These are phyloP conservation scores for Nigrospora oryzae DNA, from an alignment of 2,329 filamentous ascomycete species.

Conservation along the genomic window DNA sequence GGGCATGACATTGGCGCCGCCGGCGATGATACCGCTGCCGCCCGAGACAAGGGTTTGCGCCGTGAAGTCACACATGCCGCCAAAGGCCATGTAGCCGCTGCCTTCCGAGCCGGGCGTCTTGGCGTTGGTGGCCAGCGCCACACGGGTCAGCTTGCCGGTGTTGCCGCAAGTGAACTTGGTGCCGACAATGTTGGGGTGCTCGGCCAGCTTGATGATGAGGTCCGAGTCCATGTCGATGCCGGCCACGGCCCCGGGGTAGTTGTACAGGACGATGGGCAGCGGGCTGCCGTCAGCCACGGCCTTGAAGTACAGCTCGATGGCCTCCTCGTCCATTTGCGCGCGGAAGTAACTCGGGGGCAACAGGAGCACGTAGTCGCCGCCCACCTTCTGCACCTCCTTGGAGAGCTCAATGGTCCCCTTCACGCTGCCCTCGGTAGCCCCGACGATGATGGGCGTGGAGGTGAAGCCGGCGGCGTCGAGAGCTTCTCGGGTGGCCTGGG, in stretches of 20 bases:
- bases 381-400: constrained; percentile 50
- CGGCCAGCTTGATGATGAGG: constrained; percentile 39
- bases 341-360: constrained; percentile 64
- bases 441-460: constrained; percentile 54
- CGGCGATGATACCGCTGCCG: constrained; percentile 57
- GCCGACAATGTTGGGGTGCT: constrained; percentile 49
- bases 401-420: constrained; percentile 61
- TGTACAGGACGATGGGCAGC: constrained; percentile 54
- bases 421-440: constrained; percentile 41
- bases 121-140: constrained; percentile 54
- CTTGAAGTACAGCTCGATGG: constrained; percentile 51
- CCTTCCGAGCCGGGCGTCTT: constrained; percentile 53
- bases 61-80: constrained; percentile 66
- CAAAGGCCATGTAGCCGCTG: constrained; percentile 74
- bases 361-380: constrained; percentile 59
- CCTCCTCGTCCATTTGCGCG: constrained; percentile 43
- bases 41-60: constrained; percentile 54
- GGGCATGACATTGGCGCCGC: constrained; percentile 63
- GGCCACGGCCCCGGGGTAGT: constrained; percentile 47
- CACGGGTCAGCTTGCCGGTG: constrained; percentile 38
- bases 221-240: constrained; percentile 50
- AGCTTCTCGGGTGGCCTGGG: constrained; percentile 47
- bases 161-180: constrained; percentile 47
- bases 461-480: constrained; percentile 45
- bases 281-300: constrained; percentile 46